Evolutionary conservation across 768 basidiomycete genomes (phyloP), one percentile per base, ranked within the genome.

Genomic region (Harrya chromipes): DNA sequence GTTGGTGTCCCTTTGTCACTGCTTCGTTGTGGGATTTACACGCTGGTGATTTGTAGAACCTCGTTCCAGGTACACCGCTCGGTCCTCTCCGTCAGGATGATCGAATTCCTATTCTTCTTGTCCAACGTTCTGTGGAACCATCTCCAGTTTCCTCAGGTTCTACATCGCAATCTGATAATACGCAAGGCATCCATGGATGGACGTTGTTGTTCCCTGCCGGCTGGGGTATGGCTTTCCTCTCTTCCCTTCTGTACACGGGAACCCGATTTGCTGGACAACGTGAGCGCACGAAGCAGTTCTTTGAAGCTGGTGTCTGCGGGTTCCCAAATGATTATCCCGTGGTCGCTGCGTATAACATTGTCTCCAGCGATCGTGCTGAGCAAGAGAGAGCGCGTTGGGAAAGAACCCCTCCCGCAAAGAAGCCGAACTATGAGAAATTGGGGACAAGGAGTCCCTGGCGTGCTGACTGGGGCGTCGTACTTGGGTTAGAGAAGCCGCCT

Each of bases 141-240:
- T 43, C 47, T 1, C 29, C 67, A 3, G 46, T 60, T 13, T 41
- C 61, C 49, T 23, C 52, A 1, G 4, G 17, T 14, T 50, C 49
- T 35, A 51, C 59, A 14, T 58, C 63, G 8, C 52, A 51, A 33
- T 59, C 66, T 14, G 65, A 68, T 37, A 49, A 41, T 2, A 65
- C 60, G 10, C 72, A 74, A 55, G 72, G 76, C 1, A 71, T 92
- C 26, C 84, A 93, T 58, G 94, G 94, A 34, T 97, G 90, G 87
- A 92, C 85, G 8, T 71, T 99, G 9, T 74, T 97, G 40, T 65
- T 95, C 27, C 95, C 95, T 4, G 74, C 82, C 1, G 93, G 91
- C 12, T 98, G 94, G 93, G 79, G 81, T 0, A 95, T 93, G 85
- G 77, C 94, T 1, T 92, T 98, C 70, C 82, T 90, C 54, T 77